Conservation (phyloP, 805 yeast genomes). For the Jamesozyma jinghongensis region DNA sequence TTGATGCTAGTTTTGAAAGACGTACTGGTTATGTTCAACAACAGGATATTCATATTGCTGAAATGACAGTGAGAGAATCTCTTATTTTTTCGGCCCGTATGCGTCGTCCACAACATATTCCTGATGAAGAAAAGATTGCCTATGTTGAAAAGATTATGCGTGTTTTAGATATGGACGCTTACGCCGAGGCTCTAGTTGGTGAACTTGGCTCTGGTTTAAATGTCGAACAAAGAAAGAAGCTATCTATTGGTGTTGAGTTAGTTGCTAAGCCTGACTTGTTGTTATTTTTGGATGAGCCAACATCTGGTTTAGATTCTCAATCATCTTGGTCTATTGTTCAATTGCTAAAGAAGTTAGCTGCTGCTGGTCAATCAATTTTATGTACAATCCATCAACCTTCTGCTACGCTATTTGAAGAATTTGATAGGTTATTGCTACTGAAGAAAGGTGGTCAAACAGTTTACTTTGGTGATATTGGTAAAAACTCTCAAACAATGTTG, state of each 20-base stretch:
- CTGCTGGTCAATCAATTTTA: conserved; percentile 42
- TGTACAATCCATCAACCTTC: conserved; percentile 58
- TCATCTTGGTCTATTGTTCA: conserved; percentile 45
- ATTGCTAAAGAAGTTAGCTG: conserved; percentile 36
- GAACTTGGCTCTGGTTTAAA: conserved; percentile 35
- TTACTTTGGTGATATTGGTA: conserved; percentile 59
- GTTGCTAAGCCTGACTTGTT: conserved; percentile 40
- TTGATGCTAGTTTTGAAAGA: conserved; percentile 45
- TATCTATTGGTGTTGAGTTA: conserved; percentile 39
- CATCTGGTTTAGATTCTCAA: conserved; percentile 45
- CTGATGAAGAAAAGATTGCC: conserved; percentile 45
- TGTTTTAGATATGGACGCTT: conserved; percentile 42
- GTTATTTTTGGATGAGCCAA: conserved; percentile 43
- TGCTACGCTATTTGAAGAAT: conserved; percentile 50
- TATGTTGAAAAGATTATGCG: conserved; percentile 57
- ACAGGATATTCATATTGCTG: conserved; percentile 56
- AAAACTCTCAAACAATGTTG: conserved; percentile 43
- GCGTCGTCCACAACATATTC: conserved; percentile 45
- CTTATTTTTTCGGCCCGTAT: conserved; percentile 52
- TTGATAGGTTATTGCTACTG: conserved; percentile 51
- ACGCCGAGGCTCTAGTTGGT: conserved; percentile 47
- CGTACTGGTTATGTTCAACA: conserved; percentile 65
- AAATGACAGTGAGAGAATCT: conserved; percentile 65
- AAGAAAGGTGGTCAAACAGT: conserved; percentile 65
- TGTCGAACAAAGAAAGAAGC: conserved; percentile 37